Evolutionary conservation across 2,329 filamentous ascomycete species (phyloP), one percentile per base, ranked within the genome.

Genomic region (Amauroascus verrucosus): DNA sequence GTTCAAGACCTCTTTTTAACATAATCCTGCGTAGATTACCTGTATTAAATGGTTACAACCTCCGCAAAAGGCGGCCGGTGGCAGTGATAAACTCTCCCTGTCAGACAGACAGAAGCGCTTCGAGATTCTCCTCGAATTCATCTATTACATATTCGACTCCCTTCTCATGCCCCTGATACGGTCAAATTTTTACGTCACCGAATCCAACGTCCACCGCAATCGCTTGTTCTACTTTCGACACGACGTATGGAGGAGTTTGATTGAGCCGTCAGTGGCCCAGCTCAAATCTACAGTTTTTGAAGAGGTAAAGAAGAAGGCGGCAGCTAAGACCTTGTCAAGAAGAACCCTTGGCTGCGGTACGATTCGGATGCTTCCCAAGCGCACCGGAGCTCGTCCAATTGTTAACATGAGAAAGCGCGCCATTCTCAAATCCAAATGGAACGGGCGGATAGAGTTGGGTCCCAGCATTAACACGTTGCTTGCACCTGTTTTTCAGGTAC

Each of bases 121-220:
- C 24, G 86, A 96, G 63, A 76, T 97, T 0, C 80, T 96, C 47
- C 71, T 82, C 51, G 93, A 98, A 66, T 83, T 97, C 54, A 63
- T 97, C 6, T 97, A 96, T 70, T 98, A 90, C 65, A 60, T 95
- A 3, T 93, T 98, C 62, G 93, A 98, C 68, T 96, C 90, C 0
- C 76, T 96, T 20, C 65, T 98, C 53, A 86, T 97, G 61, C 91
- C 93, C 8, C 76, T 98, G 6, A 79, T 97, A 46, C 82, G 87
- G 32, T 83, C 81, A 57, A 90, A 93, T 63, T 98, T 98, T 63
- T 91, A 97, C 64, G 86, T 96, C 35, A 98, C 93, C 0, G 93
- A 98, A 67, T 93, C 89, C 0, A 89, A 82, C 58, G 75, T 76
- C 1, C 82, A 95, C 64, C 83, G 85, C 14, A 88, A 93, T 61